Percentiles rank a stretch among this genome's conserved stretches.
Evolutionary conservation across 129 eudicot genomes (phyloP).

Genomic region (Saussurea involucrata): DNA sequence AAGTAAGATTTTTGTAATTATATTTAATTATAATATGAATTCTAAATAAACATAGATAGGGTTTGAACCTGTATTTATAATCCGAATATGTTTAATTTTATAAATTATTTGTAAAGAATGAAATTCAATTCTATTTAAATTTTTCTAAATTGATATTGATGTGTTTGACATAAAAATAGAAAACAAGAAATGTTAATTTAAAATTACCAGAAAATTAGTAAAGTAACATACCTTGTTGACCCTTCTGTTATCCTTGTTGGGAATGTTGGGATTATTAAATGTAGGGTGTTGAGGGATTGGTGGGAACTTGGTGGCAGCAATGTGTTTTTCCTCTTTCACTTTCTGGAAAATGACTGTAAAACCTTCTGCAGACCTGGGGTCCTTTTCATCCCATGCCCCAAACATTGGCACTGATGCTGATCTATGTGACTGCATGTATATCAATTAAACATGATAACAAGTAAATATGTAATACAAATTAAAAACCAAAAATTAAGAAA

Average conservation of each 20-base stretch:
- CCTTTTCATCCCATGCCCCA: constrained; percentile 78
- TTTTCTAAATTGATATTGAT: not conserved
- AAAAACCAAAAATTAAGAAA: too few relatives aligned
- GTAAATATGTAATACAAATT: not conserved
- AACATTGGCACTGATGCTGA: constrained; percentile 85
- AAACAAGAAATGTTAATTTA: too few relatives aligned
- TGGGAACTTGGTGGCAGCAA: constrained; percentile 65
- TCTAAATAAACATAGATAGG: too few relatives aligned
- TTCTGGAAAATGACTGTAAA: constrained; percentile 72
- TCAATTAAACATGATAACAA: not conserved
- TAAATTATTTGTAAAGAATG: too few relatives aligned
- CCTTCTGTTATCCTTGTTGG: constrained; percentile 15
- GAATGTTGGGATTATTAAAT: constrained; percentile 15
- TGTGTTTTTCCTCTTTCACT: constrained; percentile 73
- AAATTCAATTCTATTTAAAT: too few relatives aligned
- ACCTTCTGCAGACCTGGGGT: constrained; percentile 68
- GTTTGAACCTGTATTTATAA: too few relatives aligned
- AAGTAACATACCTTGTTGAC: constrained; percentile 42
- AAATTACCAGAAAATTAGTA: too few relatives aligned
- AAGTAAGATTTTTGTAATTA: too few relatives aligned
- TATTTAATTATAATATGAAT: too few relatives aligned
- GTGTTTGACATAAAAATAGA: not conserved
- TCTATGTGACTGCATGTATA: constrained; percentile 52
- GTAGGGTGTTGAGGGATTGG: constrained; percentile 34
- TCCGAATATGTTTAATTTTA: too few relatives aligned